Base-by-base conservation (phyloP, 2,329 filamentous ascomycete species). In the Alternaria alternata region DNA sequence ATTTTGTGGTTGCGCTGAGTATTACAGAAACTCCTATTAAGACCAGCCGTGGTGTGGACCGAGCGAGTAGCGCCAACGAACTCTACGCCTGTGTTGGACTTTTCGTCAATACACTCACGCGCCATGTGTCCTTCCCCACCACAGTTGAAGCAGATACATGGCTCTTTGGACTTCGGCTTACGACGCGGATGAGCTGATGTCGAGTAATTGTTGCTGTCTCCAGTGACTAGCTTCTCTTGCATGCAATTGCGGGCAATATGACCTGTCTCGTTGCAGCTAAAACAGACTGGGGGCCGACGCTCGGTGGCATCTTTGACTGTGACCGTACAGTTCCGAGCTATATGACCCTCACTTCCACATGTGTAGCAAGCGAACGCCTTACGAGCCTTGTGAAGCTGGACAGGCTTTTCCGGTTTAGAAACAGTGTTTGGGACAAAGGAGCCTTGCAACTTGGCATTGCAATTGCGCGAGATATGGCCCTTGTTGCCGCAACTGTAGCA, bases 91-190 rank as follows among this genome's bases (percentile, higher is more conserved):
- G 11, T 3, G 28, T 4, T 12, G 12, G 11, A 7, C 18, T 41
- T 16, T 16, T 52, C 26, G 16, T 30, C 49, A n/a, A 8, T 30
- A 16, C 55, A 64, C 30, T 59, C 34, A 7, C 60, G 62, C 5
- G 66, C 47, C 16, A 65, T 38, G 7, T 67, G 64, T 18, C 64
- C 66, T 24, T 57, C 22, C 3, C 12, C 46, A 34, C 54, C 42
- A 28, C 64, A 68, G 16, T 48, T 65, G 60, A 62, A 68, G 62
- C 64, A 68, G 6, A 51, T 46, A 14, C 44, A 59, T 5, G 56
- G 53, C 22, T 51, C 32, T 16, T 48, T 9, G 9, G 32, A 18
- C 51, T 49, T 58, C 7, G 32, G 6, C 46, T 51, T 51, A 26
- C 5, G 38, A 20, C n/a, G n/a, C n/a, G 38, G 38, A 20, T 6